Conservation (phyloP, 192 early-diverging fungal species). For the Irineochytrium annulatum region DNA sequence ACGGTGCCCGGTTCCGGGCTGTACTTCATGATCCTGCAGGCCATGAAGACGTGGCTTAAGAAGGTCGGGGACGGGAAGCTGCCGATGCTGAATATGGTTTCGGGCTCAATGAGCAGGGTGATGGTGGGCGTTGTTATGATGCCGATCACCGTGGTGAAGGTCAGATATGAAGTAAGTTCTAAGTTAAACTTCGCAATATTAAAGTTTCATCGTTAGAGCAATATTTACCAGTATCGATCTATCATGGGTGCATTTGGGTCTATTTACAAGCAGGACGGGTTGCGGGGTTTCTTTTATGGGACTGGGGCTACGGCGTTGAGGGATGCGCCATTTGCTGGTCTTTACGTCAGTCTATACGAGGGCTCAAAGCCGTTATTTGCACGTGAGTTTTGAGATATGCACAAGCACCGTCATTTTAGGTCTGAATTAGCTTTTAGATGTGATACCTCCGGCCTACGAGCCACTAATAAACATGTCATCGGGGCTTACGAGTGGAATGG, state of each 20-base stretch:
- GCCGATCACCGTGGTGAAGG: conserved; percentile 92
- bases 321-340: conserved; percentile 87
- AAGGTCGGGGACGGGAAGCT: conserved; percentile 24
- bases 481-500: conserved; percentile 64
- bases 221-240: conserved; percentile 75
- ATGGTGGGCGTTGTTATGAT: conserved; percentile 83
- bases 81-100: conserved; percentile 5
- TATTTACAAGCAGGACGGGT: conserved; percentile 66
- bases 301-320: conserved; percentile 81
- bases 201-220: conserved; percentile 49
- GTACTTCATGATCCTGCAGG: conserved; percentile 69
- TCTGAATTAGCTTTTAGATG: neutral
- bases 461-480: conserved; percentile 56
- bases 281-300: conserved; percentile 80
- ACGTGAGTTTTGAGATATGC: conserved; percentile 23
- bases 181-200: neutral
- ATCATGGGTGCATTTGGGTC: conserved; percentile 59
- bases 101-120: neutral
- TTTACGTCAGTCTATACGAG: conserved; percentile 88
- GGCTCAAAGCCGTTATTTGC: conserved; percentile 54
- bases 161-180: conserved; percentile 72
- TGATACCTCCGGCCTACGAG: neutral
- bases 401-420: neutral
- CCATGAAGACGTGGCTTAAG: conserved; percentile 29
- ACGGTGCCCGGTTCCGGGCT: conserved; percentile 61